These are phyloP conservation scores for Pittosporum tobira DNA, from an alignment of 129 eudicot genomes.

Conservation along the genomic window DNA sequence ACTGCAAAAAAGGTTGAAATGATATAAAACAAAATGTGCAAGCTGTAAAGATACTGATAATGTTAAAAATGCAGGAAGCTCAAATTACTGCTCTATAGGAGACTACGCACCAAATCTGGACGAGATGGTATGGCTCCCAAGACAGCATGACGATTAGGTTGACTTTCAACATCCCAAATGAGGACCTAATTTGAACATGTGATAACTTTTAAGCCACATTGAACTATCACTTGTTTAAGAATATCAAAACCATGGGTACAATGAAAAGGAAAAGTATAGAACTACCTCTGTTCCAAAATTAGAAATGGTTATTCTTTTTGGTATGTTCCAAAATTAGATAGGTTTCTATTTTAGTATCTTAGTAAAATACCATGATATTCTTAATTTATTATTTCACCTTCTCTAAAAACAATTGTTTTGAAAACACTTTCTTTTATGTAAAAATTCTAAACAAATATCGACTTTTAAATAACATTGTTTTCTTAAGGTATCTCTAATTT, in stretches of 20 bases:
- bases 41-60: not conserved
- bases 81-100: not conserved
- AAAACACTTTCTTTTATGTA: too few relatives aligned
- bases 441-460: too few relatives aligned
- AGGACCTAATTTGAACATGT: constrained; percentile 45
- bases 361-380: too few relatives aligned
- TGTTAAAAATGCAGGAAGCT: constrained; percentile 1
- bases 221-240: not conserved
- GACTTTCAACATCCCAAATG: constrained; percentile 92
- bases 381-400: too few relatives aligned
- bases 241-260: constrained; percentile 1
- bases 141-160: constrained; percentile 74
- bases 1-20: not conserved
- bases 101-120: constrained; percentile 68
- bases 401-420: too few relatives aligned
- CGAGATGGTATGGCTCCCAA: constrained; percentile 65
- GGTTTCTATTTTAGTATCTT: too few relatives aligned
- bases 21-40: not conserved
- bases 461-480: too few relatives aligned
- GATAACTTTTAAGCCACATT: constrained; percentile 2
- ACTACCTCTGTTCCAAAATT: too few relatives aligned
- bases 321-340: too few relatives aligned
- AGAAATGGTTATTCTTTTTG: too few relatives aligned
- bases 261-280: not conserved
- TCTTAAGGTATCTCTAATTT: too few relatives aligned